Percentiles rank a stretch among this genome's conserved stretches.
Evolutionary conservation across 805 yeast genomes (phyloP).

Genomic region (Sugiyamaella americana): DNA sequence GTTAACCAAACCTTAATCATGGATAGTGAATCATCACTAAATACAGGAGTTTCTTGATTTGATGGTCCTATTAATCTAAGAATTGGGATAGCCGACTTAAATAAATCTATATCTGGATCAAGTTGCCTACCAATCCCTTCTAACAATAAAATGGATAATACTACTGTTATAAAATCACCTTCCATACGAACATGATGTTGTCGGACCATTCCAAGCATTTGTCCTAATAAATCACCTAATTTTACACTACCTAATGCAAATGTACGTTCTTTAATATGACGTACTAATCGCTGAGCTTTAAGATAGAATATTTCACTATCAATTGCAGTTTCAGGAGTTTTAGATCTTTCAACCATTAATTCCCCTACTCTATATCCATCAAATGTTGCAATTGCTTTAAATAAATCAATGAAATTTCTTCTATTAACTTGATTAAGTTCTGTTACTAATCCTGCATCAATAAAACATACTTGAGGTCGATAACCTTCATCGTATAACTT

Average conservation of each 20-base stretch:
- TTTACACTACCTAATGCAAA: constrained; percentile 88
- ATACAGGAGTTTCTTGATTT: constrained; percentile 37
- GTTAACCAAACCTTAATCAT: constrained; percentile 92
- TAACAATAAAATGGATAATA: constrained; percentile 82
- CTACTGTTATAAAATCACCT: constrained; percentile 90
- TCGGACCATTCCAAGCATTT: constrained; percentile 85
- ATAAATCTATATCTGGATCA: constrained; percentile 87
- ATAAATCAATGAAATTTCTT: constrained; percentile 79
- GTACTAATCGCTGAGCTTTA: constrained; percentile 79
- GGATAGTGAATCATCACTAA: constrained; percentile 49
- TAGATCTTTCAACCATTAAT: constrained; percentile 87
- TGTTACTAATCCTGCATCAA: constrained; percentile 91
- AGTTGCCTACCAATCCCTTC: constrained; percentile 95
- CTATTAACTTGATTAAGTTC: constrained; percentile 75
- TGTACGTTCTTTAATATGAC: constrained; percentile 74
- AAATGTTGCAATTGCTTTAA: constrained; percentile 81
- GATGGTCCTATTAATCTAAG: constrained; percentile 62
- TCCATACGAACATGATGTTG: constrained; percentile 96
- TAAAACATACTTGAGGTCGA: constrained; percentile 79
- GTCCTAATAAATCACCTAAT: constrained; percentile 84
- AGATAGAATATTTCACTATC: constrained; percentile 80
- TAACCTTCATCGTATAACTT: constrained; percentile 51
- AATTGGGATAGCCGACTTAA: constrained; percentile 88
- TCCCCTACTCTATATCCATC: constrained; percentile 95
- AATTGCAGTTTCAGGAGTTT: constrained; percentile 89